Evolutionary conservation across 768 basidiomycete genomes (phyloP).

Genomic region (Leucosporidium creatinivorum): DNA sequence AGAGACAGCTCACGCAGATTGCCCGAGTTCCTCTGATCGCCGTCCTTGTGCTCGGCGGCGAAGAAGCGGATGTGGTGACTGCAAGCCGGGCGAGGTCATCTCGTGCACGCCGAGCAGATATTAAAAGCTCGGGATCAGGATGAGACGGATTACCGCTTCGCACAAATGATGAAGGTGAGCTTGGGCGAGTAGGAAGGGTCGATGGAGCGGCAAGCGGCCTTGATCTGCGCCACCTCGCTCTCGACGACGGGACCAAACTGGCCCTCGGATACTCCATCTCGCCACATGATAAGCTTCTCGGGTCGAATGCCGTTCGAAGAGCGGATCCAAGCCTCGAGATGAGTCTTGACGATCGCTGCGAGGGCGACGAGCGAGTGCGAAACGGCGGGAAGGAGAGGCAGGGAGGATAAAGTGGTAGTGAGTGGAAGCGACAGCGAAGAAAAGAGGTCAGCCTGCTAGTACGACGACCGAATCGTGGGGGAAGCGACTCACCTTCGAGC

Average conservation of each 20-base stretch:
- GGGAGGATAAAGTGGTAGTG: background rate
- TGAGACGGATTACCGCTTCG: conserved; percentile 8
- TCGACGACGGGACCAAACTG: conserved; percentile 20
- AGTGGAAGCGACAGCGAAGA: too few species aligned
- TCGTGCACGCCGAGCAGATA: too few species aligned
- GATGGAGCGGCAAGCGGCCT: conserved; percentile 15
- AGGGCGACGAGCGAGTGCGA: background rate
- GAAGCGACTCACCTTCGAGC: background rate
- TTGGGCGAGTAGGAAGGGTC: conserved; percentile 22
- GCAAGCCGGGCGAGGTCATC: background rate
- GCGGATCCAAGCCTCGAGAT: conserved; percentile 2
- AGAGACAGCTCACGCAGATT: conserved; percentile 13
- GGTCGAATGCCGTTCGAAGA: conserved; percentile 6
- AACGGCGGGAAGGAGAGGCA: background rate
- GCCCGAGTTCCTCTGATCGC: conserved; percentile 18
- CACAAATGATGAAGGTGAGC: conserved; percentile 30
- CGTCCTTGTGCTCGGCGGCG: conserved; percentile 5
- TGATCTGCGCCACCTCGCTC: conserved; percentile 18
- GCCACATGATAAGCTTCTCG: conserved; percentile 4
- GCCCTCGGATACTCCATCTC: conserved; percentile 28
- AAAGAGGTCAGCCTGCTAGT: background rate
- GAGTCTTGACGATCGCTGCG: conserved; percentile 8
- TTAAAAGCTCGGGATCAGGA: too few species aligned
- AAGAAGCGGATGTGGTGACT: conserved; percentile 29
- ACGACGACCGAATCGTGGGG: too few species aligned